Base-by-base conservation (phyloP, 179 eudicot genomes). In the Drosera spatulata region DNA sequence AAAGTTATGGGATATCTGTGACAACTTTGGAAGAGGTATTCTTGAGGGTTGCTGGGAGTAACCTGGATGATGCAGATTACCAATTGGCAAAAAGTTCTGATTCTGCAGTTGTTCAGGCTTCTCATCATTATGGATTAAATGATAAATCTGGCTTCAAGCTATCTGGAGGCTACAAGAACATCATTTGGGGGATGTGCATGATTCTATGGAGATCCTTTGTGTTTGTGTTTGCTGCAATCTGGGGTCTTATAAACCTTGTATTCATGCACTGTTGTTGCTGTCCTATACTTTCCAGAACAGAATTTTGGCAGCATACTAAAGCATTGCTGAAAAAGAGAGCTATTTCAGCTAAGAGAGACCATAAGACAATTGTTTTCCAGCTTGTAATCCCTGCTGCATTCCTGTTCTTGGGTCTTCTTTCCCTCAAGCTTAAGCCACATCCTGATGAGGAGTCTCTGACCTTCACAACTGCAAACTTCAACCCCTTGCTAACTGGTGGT, bases 1-100 rank as follows among this genome's bases (percentile, higher is more conserved):
- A 94, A 78, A 87, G 97, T 74, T 94, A 87, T 66, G 99, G 99
- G 44, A 87, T 94, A 54, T 90, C 99, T 60, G 95, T 94, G 60
- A 94, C 99, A 49, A 94, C 99, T 58, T 79, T 90, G 71, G 97
- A 94, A 75, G 99, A 94, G 71, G 97, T 94, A 61, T 94, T 94
- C 75, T 72, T 94, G 75, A 87, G 87, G 68, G 99, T 94, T 58
- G 95, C 97, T 63, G 97, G 95, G 54, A 80, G 86, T 53, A 88
- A 94, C 60, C 68, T 75, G 68, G 85, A 80, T 66, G 91, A 85
- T 62, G 62, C 70, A 39, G 85, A 85, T 69, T 49, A 69, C 61
- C 42, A 50, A 68, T 78, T 69, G 57, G 74, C 72, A 62, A 64
- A 49, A 58, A 44, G 69, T 73, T 62, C 71, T 66, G 77, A 80